Evolutionary conservation across 139 green algal species (phyloP).

Genomic region (Picochlorum sp.): DNA sequence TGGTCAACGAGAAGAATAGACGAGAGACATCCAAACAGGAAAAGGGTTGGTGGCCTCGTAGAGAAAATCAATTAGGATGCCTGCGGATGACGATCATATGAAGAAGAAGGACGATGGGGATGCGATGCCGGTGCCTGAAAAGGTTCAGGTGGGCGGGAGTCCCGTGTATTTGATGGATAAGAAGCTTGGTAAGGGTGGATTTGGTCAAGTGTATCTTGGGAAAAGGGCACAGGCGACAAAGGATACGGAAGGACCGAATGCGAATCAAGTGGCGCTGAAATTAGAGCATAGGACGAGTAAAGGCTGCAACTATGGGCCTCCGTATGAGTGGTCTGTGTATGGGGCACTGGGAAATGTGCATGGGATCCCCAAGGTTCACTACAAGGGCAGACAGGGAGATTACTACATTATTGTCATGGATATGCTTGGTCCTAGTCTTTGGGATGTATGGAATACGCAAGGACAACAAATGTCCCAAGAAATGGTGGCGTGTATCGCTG

Average conservation of each 20-base stretch:
- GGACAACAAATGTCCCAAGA: conserved; percentile 94
- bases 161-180: conserved; percentile 81
- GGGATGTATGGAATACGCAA: conserved; percentile 95
- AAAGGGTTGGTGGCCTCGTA: too few species aligned
- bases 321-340: conserved; percentile 98
- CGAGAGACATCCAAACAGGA: too few species aligned
- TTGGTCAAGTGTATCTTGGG: conserved; percentile 88
- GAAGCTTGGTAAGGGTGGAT: conserved; percentile 91
- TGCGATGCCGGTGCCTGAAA: conserved; percentile 17
- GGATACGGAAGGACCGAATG: conserved; percentile 60
- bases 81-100: too few species aligned
- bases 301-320: conserved; percentile 95
- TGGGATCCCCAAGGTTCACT: conserved; percentile 92
- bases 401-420: conserved; percentile 99
- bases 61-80: too few species aligned
- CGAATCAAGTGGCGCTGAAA: conserved; percentile 89
- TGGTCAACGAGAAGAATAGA: too few species aligned
- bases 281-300: conserved; percentile 96
- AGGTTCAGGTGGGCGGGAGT: conserved; percentile 77
- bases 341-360: conserved; percentile 66
- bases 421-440: conserved; percentile 92
- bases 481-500: conserved; percentile 98
- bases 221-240: conserved; percentile 48
- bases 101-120: conserved; percentile 14
- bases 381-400: conserved; percentile 91